Conservation (phyloP, 2,329 filamentous ascomycete genomes). For the Penicillium sp. region DNA sequence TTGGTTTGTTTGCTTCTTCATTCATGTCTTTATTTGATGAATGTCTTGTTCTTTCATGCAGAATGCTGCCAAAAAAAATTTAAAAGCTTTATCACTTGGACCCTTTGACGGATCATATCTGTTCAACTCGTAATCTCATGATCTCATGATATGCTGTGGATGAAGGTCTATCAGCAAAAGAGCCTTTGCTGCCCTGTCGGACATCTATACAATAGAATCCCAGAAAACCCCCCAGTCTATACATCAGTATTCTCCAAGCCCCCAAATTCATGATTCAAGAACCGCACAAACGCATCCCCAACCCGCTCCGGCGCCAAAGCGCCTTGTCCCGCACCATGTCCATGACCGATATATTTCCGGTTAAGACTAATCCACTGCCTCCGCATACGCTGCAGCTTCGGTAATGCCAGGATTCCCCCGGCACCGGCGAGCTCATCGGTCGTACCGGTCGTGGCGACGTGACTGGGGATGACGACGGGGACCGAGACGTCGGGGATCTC, state of each 20-base stretch:
- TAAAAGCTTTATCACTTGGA: neutral
- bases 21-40: neutral
- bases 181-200: neutral
- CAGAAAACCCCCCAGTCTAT: neutral
- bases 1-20: neutral
- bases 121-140: conserved; percentile 14
- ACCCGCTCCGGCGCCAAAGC: conserved; percentile 39
- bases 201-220: neutral
- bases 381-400: conserved; percentile 46
- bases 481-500: conserved; percentile 34
- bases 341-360: conserved; percentile 40
- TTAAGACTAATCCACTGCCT: conserved; percentile 52
- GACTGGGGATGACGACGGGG: conserved; percentile 40
- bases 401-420: conserved; percentile 44
- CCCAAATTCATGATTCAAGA: conserved; percentile 48
- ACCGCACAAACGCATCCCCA: conserved; percentile 49
- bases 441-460: conserved; percentile 39
- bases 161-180: conserved; percentile 1
- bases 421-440: conserved; percentile 48
- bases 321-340: conserved; percentile 39
- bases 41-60: neutral
- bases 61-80: neutral
- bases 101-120: neutral
- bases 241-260: conserved; percentile 25
- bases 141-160: conserved; percentile 10